Base-by-base conservation (phyloP, 192 early-diverging fungal species). In the Borealophlyctis nickersoniae region DNA sequence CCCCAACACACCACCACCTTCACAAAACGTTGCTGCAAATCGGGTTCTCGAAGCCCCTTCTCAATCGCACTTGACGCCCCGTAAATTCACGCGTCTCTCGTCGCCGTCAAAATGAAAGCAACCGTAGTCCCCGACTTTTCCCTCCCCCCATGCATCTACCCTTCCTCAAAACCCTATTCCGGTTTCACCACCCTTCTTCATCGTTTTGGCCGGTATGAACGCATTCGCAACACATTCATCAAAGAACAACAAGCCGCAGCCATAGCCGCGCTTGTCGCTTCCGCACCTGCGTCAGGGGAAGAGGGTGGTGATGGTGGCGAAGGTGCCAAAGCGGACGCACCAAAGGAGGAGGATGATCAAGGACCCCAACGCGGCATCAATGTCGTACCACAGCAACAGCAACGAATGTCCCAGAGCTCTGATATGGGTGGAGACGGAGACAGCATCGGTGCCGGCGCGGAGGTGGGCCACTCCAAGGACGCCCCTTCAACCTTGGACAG, bases 131-230 rank as follows among this genome's bases (percentile, higher is more conserved):
- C 39, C 7, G 39, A 45, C 39, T 45, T 45, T 45, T 13, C 39
- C 55, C 70, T 72, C 7, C 65, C 70, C 2, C 65, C 70, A 9
- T 62, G 65, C 58, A 29, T 52, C 36, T 72, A 72, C 57, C 65
- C 70, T 7, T 16, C 66, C 29, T 32, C 65, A 9, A 72, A 72
- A 32, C 70, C 70, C 11, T 72, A 72, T 65, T 36, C 24, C 35
- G 49, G 63, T 31, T 72, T 72, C 52, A 69, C 70, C 1, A 72
- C 70, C n/a, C 70, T 72, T 1, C 50, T 72, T 33, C 70, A 72
- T 39, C 70, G 70, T 33, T 72, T 62, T 48, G 65, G 65, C 48
- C 63, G 70, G 3, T 72, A 72, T 34, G 70, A 72, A 31, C 51
- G 66, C 33, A 60, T 69, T 64, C 57, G 66, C 9, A 45, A 45